Base-by-base conservation (phyloP, 2,329 filamentous ascomycete species). In the Ploettnerulaceae sp. region DNA sequence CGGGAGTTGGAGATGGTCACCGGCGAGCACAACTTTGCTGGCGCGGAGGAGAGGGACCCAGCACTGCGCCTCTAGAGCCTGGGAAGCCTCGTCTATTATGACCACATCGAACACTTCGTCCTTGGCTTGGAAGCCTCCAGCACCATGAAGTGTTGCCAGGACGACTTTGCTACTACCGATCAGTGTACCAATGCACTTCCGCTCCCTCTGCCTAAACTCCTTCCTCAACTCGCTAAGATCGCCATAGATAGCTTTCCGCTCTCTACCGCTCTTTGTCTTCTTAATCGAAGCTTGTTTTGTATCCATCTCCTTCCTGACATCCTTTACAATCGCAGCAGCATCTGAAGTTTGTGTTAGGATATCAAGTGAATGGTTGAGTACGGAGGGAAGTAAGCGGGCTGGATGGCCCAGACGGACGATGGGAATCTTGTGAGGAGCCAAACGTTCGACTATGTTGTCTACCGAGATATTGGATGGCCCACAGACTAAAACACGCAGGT, bases 381-480 rank as follows among this genome's bases (percentile, higher is more conserved):
- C 89, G 0, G 87, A 89, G 0, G 90, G 90, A 0, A 98, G 74
- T 20, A 98, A 75, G 15, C 93, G 82, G 1, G 93, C 93, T 0
- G 93, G 93, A 66, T 98, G 93, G 1, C 93, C 93, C 0, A 98
- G 78, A 1, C 93, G 84, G 26, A 97, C 77, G 59, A 97, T 89
- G 0, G 89, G 84, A 1, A 96, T 75, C 60, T 89, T 89, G 65
- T 90, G 86, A 0, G 86, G 81, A 2, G 89, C 81, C 1, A 97
- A 76, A 6, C 93, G 82, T 67, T 98, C 93, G 7, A 96, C 90
- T 48, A 98, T 95, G 62, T 98, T 98, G 74, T 98, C 93, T 1
- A 98, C 93, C 0, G 89, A 93, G 57, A 98, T 90, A 64, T 98
- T 98, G 22, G 89, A 95, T 0, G 93, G 93, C 0, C 91, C 93